These are phyloP conservation scores for Spizellomyces sp. DNA, from an alignment of 192 early-diverging fungal species.

Conservation along the genomic window DNA sequence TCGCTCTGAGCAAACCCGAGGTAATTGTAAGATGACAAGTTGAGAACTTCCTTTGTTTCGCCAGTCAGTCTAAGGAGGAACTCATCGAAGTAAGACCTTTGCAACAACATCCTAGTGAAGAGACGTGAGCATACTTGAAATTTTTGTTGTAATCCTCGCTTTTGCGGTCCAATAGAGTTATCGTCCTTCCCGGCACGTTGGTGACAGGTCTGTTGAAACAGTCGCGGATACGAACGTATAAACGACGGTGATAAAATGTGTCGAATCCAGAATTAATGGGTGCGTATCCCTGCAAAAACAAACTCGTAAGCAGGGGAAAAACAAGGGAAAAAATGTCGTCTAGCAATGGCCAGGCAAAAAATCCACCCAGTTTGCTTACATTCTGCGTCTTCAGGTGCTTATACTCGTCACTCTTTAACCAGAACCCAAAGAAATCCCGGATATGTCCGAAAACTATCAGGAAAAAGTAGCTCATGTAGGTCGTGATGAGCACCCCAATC, in stretches of 20 bases:
- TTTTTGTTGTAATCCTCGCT: slow-evolving; percentile 82
- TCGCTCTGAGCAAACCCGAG: slow-evolving; percentile 92
- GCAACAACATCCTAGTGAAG: not conserved
- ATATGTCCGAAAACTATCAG: slow-evolving; percentile 92
- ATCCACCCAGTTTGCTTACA: slow-evolving; percentile 6
- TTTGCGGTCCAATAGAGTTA: slow-evolving; percentile 84
- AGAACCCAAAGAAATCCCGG: slow-evolving; percentile 88
- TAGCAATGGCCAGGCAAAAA: not conserved
- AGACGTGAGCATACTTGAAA: slow-evolving; percentile 50
- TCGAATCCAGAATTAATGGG: slow-evolving; percentile 95
- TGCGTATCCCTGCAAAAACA: slow-evolving; percentile 70
- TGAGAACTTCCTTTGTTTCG: slow-evolving; percentile 75
- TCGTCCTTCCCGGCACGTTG: slow-evolving; percentile 84
- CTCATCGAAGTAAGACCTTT: not conserved
- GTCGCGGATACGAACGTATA: slow-evolving; percentile 88
- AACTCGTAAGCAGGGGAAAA: not conserved
- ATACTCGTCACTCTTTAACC: slow-evolving; percentile 72
- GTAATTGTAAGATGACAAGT: slow-evolving; percentile 97
- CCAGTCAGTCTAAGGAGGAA: slow-evolving; percentile 61
- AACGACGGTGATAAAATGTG: slow-evolving; percentile 89
- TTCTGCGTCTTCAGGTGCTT: slow-evolving; percentile 57
- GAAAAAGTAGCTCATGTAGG: slow-evolving; percentile 93
- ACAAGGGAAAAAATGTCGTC: not conserved
- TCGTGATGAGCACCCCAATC: slow-evolving; percentile 82
- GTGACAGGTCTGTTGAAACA: slow-evolving; percentile 94